phyloP scores from a whole-genome alignment of 2,329 filamentous ascomycete species.

The Calonectria pseudoreteaudii region DNA sequence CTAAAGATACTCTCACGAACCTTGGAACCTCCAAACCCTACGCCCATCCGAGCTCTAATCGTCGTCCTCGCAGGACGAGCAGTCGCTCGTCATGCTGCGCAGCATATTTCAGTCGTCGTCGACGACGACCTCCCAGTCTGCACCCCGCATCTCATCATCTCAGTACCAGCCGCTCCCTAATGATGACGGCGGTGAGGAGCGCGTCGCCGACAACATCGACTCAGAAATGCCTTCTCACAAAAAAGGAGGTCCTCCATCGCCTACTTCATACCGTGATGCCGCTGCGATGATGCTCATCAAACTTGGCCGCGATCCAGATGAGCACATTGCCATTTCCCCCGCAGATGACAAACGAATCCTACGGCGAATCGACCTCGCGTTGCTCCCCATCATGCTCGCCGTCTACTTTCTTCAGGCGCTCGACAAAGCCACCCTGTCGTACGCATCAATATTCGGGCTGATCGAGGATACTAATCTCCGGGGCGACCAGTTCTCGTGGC shows the following conservation, averaged over 20 bases:
- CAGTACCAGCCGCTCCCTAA: conserved; percentile 41
- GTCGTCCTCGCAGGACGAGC: conserved; percentile 23
- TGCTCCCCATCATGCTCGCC: conserved; percentile 62
- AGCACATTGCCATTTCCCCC: conserved; percentile 47
- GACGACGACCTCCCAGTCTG: not conserved
- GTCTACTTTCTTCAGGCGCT: conserved; percentile 74
- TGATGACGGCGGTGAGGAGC: conserved; percentile 30
- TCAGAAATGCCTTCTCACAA: conserved; percentile 2
- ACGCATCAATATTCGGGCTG: conserved; percentile 73
- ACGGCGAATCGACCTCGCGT: conserved; percentile 53
- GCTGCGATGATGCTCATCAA: conserved; percentile 59
- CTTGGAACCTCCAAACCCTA: conserved; percentile 15
- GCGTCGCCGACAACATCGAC: conserved; percentile 12
- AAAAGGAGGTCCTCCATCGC: not conserved
- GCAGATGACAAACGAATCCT: conserved; percentile 51
- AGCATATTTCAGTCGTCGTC: conserved; percentile 26
- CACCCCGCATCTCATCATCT: conserved; percentile 17
- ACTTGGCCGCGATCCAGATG: conserved; percentile 50
- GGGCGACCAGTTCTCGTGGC: conserved; percentile 70
- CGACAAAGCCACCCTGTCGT: conserved; percentile 72
- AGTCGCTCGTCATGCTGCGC: conserved; percentile 30
- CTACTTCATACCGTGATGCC: conserved; percentile 50
- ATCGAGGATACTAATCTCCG: conserved; percentile 67
- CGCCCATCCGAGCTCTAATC: conserved; percentile 25
- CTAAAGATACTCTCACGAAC: not conserved